Evolutionary conservation across 2,329 filamentous ascomycete genomes (phyloP).

Genomic region (Sporothrix brasiliensis): DNA sequence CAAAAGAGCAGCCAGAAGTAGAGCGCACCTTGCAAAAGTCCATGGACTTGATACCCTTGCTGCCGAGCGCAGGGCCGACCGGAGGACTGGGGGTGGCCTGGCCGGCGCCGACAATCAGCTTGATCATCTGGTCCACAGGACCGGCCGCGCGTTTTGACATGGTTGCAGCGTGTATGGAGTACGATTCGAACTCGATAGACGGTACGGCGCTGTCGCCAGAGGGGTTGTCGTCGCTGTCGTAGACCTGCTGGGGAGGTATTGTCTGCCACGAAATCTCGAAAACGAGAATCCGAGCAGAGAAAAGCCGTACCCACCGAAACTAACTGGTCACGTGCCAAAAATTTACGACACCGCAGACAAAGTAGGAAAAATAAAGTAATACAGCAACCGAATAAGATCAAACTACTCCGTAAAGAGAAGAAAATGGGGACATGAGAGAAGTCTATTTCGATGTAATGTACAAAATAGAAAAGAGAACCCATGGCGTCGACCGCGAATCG

Average conservation of each 20-base stretch:
- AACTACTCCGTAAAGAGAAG: too few relatives aligned
- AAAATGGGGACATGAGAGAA: too few relatives aligned
- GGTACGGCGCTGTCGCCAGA: neutral
- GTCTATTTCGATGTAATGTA: too few relatives aligned
- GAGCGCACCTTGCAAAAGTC: slow-evolving; percentile 90
- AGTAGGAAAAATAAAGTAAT: too few relatives aligned
- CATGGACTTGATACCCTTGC: slow-evolving; percentile 98
- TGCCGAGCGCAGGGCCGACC: slow-evolving; percentile 92
- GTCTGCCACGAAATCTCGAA: neutral
- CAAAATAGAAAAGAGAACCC: too few relatives aligned
- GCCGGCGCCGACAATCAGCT: slow-evolving; percentile 95
- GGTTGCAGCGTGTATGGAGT: slow-evolving; percentile 28
- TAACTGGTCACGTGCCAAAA: slow-evolving; percentile 11
- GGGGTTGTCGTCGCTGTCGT: neutral
- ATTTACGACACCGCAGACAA: too few relatives aligned
- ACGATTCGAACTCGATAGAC: neutral
- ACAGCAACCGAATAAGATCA: too few relatives aligned
- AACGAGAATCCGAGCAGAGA: slow-evolving; percentile 13
- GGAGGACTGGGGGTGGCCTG: slow-evolving; percentile 94
- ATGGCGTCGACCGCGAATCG: too few relatives aligned
- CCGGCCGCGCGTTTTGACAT: slow-evolving; percentile 58
- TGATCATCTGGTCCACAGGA: slow-evolving; percentile 75
- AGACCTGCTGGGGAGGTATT: neutral
- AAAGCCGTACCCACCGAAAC: slow-evolving; percentile 18
- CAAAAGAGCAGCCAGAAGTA: neutral